phyloP scores from a whole-genome alignment of 164 flowering plant genomes.

The Magnolia kwangsiensis region DNA sequence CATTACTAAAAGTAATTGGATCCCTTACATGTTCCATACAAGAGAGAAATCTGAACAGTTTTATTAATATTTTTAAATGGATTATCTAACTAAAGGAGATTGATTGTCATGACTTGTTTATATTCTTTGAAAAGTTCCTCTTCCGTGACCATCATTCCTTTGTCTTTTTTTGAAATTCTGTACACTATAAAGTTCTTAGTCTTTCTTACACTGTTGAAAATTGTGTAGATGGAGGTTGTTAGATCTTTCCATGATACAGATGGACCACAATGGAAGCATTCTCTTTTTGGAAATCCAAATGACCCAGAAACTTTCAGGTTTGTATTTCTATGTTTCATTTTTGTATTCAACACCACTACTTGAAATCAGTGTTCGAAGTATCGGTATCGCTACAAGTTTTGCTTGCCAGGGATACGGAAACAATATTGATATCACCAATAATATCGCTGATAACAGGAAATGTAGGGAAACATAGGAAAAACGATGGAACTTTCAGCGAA shows the following conservation, averaged over 20 bases:
- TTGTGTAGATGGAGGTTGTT: conserved; percentile 68
- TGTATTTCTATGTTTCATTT: conserved; percentile 11
- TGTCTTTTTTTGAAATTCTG: not conserved
- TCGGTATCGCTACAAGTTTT: too few species aligned
- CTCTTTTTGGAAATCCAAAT: conserved; percentile 97
- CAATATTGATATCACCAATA: too few species aligned
- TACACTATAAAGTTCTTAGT: not conserved
- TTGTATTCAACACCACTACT: too few species aligned
- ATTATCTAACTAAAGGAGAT: too few species aligned
- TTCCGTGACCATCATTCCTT: not conserved
- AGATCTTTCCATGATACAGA: conserved; percentile 80
- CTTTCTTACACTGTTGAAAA: not conserved
- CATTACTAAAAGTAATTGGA: too few species aligned
- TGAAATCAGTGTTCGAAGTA: too few species aligned
- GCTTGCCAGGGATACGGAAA: too few species aligned
- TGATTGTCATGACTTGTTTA: not conserved
- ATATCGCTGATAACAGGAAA: too few species aligned
- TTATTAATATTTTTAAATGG: too few species aligned
- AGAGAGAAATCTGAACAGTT: too few species aligned
- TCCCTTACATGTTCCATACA: not conserved
- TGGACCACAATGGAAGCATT: conserved; percentile 93
- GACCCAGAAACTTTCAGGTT: conserved; percentile 98
- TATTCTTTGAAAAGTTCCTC: not conserved
- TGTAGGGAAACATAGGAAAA: too few species aligned
- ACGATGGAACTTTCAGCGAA: too few species aligned